Conservation (phyloP, 2,329 filamentous ascomycete genomes). For the Aspergillus proliferans region DNA sequence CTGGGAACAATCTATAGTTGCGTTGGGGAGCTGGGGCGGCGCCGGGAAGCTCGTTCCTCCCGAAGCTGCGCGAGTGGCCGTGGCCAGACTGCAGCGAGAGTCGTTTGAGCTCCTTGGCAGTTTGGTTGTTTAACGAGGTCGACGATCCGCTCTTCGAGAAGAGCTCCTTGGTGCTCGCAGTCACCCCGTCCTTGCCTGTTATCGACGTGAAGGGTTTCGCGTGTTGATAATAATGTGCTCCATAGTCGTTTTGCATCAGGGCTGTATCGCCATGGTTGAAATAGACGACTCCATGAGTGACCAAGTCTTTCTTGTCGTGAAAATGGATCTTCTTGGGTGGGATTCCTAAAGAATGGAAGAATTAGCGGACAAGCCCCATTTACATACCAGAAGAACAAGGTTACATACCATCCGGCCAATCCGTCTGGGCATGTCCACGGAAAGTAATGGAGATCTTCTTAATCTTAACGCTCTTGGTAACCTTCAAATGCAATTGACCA, state of each 20-base stretch:
- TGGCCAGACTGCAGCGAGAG: conserved; percentile 75
- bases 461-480: conserved; percentile 87
- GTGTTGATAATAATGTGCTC: conserved; percentile 57
- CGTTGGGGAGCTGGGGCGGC: conserved; percentile 59
- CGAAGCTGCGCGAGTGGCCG: conserved; percentile 76
- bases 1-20: conserved; percentile 79
- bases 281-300: conserved; percentile 85
- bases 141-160: conserved; percentile 34
- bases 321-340: conserved; percentile 79
- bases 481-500: conserved; percentile 72
- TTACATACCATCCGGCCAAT: conserved; percentile 77
- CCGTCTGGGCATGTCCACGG: conserved; percentile 75
- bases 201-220: conserved; percentile 31
- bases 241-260: conserved; percentile 53
- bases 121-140: conserved; percentile 40
- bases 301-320: conserved; percentile 75
- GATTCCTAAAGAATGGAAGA: conserved; percentile 51
- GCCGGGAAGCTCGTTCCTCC: conserved; percentile 63
- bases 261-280: conserved; percentile 59
- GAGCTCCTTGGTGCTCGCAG: conserved; percentile 29
- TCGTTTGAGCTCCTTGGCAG: conserved; percentile 51
- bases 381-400: background rate
- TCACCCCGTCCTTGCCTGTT: conserved; percentile 26
- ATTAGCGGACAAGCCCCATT: conserved; percentile 3
- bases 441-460: conserved; percentile 86